Base-by-base conservation (phyloP, 2,329 filamentous ascomycete species). In the Mycosphaerella arachidis region DNA sequence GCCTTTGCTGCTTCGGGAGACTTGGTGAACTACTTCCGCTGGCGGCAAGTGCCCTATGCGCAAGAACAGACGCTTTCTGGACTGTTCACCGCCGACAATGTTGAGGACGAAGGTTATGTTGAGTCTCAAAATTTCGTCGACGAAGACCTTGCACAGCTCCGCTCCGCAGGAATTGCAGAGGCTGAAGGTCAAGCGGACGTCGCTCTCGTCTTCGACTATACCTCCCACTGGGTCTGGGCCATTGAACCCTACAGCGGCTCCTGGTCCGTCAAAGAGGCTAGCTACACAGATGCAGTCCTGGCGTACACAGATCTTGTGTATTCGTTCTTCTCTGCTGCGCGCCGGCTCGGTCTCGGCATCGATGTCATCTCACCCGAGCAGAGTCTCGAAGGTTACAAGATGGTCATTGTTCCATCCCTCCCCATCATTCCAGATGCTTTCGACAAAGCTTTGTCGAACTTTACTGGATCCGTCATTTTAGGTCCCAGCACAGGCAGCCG, bases 1-100 rank as follows among this genome's bases (percentile, higher is more conserved):
- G 66, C 63, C 0, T 67, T 67, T 37, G 66, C 66, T 4, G 63
- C 65, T 9, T 62, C 58, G 2, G 66, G 63, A 8, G 63, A 68
- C 10, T n/a, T 68, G 29, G 66, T 68, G 10, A 66, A 66, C 37
- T 68, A 68, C 35, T 68, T 68, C 50, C 65, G 65, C 18, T 68
- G 65, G 66, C 58, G 66, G 10, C 65, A 68, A 45, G 61, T 63
- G 1, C 63, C 66, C 1, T 67, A 62, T 30, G 66, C 66, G 0
- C 66, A 68, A 33, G 66, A 68, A 35, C 66, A 68, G 18, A 68
- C 66, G 8, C 58, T 68, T 0, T 64, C 65, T 24, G 65, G 63
- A 6, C 57, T 68, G 1, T 63, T 66, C 31, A 37, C 63, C 3
- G 63, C 66, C 10, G 66, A 67, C 27, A 62, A 67, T 18, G 53